phyloP scores from a whole-genome alignment of 1,139 yeast species.

The Yamadazyma trypodendri region DNA sequence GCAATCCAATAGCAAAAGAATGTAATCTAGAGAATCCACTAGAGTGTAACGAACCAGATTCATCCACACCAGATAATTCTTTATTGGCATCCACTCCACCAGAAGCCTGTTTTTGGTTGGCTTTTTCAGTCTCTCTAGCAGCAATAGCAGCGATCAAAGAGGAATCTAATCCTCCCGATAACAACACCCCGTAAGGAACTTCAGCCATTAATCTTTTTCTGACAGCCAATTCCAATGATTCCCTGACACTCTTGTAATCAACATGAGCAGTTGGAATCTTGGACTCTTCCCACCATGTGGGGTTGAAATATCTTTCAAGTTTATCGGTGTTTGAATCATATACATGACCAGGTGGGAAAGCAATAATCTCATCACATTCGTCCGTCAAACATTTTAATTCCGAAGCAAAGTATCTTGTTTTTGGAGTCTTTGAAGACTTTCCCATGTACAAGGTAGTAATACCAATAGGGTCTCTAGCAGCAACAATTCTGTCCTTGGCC shows the following conservation, averaged over 20 bases:
- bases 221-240: conserved; percentile 86
- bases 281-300: conserved; percentile 88
- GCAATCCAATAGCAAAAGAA: conserved; percentile 95
- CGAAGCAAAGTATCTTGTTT: conserved; percentile 84
- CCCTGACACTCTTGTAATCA: conserved; percentile 71
- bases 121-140: conserved; percentile 88
- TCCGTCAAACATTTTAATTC: conserved; percentile 92
- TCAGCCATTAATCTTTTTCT: conserved; percentile 99
- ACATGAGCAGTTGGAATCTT: conserved; percentile 73
- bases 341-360: conserved; percentile 98
- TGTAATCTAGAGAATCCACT: conserved; percentile 86
- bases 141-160: conserved; percentile 96
- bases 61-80: conserved; percentile 90
- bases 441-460: conserved; percentile 97
- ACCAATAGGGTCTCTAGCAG: conserved; percentile 98
- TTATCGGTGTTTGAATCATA: conserved; percentile 89
- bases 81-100: conserved; percentile 51
- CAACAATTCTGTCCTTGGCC: conserved; percentile 79
- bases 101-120: conserved; percentile 63
- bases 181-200: conserved; percentile 95
- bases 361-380: conserved; percentile 87
- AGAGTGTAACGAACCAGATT: conserved; percentile 73
- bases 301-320: conserved; percentile 82
- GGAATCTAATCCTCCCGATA: conserved; percentile 96
- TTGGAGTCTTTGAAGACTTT: conserved; percentile 64